Base-by-base conservation (phyloP, 192 early-diverging fungal genomes). In the Umbelopsis sp. region DNA sequence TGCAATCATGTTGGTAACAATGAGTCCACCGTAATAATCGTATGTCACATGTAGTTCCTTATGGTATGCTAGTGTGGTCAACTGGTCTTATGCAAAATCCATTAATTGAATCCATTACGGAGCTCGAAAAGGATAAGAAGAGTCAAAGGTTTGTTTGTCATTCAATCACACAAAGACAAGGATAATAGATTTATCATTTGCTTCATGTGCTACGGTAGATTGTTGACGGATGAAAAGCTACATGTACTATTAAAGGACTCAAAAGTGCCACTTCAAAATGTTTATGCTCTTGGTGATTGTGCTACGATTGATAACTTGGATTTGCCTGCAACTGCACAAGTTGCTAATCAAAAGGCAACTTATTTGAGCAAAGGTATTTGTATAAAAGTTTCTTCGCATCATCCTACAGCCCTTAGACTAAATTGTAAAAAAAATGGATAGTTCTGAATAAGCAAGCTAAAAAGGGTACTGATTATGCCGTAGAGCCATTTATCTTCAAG, bases 281-380 rank as follows among this genome's bases (percentile, higher is more conserved):
- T 94, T 74, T 82, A 89, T 87, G 93, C 92, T 0, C 71, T 94
- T 23, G 96, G 96, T 55, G 96, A 98, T 77, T 98, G 96, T 77
- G 93, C 93, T 4, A 88, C 90, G 0, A 90, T 95, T 67, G 82
- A 92, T 75, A 90, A 89, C 55, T 81, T 91, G 25, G 85, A 87
- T 51, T 82, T 94, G 11, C 93, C 93, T 21, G 86, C 89, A 7
- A 93, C 92, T 10, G 96, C 96, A 7, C 96, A 98, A 79, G 90
- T 92, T 0, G 92, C 92, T 1, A 87, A 84, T 61, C 92, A 94
- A 72, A 91, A 94, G 58, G 91, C 87, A 0, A 81, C 79, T 9
- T 92, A 85, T 74, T 73, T 94, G 11, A 64, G 82, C 16, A 91
- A 90, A 65, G 73, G 80, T 83, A 70, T n/a, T 35, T 12, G 10